phyloP scores from a whole-genome alignment of 2,329 filamentous ascomycete species.

The Sporothrix pseudoabietina region DNA sequence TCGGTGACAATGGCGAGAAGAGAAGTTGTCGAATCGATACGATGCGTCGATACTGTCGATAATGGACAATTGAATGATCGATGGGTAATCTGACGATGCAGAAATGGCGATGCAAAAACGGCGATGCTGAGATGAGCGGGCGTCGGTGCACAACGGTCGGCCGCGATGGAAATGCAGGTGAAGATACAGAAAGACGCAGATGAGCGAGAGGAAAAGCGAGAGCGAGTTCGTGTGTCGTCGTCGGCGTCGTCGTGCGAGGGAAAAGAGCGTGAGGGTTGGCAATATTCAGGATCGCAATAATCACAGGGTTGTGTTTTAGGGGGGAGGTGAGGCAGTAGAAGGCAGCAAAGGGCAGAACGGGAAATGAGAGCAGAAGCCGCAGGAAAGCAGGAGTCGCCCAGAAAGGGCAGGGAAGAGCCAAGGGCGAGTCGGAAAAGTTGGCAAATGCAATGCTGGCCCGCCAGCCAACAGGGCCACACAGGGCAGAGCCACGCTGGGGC shows the following conservation, averaged over 20 bases:
- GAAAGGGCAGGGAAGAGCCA: not conserved
- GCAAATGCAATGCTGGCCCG: constrained; percentile 19
- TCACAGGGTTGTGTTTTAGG: constrained; percentile 19
- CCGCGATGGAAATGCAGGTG: constrained; percentile 7
- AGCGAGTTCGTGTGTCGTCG: constrained; percentile 7
- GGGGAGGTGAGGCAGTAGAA: constrained; percentile 9
- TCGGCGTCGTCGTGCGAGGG: not conserved
- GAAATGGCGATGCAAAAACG: not conserved
- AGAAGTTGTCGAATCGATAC: not conserved
- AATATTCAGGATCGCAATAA: not conserved
- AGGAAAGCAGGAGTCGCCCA: not conserved
- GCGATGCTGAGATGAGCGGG: constrained; percentile 11
- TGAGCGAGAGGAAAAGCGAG: not conserved
- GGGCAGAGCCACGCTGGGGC: constrained; percentile 14
- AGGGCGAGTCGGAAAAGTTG: constrained; percentile 29
- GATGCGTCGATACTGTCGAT: not conserved
- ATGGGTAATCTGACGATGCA: not conserved
- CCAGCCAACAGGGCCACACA: constrained; percentile 15
- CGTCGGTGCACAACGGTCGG: not conserved
- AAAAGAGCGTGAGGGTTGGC: constrained; percentile 17
- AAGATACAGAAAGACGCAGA: constrained; percentile 10
- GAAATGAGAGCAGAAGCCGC: constrained; percentile 14
- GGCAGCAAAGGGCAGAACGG: constrained; percentile 2
- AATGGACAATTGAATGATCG: not conserved
- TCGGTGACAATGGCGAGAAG: not conserved